Evolutionary conservation across 2,329 filamentous ascomycete genomes (phyloP), one percentile per base, ranked within the genome.

Genomic region (Epichloe scottii): DNA sequence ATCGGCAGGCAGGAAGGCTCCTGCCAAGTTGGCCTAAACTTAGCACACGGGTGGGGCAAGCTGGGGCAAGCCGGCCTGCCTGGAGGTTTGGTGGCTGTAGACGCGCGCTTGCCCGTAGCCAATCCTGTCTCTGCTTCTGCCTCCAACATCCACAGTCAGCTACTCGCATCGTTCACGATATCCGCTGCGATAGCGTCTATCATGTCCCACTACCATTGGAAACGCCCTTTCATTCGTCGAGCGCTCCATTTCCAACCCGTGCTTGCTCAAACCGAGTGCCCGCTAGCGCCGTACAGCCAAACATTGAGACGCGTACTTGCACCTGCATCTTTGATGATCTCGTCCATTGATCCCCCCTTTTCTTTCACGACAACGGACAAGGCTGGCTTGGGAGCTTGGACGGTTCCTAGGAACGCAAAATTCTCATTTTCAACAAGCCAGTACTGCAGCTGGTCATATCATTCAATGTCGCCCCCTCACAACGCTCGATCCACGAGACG

Each of bases 81-180:
- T 14, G 39, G 17, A 4, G 14, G 21, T 2, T 39, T 48, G 46
- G 15, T 21, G 34, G 46, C 15, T 33, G 37, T 46, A 51, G 35
- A 51, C 50, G 50, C 50, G 50, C 50, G 50, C 50, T 39, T 52
- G 37, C 35, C 41, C 7, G 10, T 12, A 34, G 43, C 51, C 51
- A 53, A 50, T 48, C 48, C 39, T 5, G 48, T 38, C 41, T 4
- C 42, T 30, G 30, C 37, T 15, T 43, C 10, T 2, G 10, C 11
- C 50, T 6, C 35, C n/a, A 45, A 45, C 40, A 33, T 39, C 21
- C 41, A 48, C 21, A 34, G 33, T 15, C 46, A 40, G 37, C 23
- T 15, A 33, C 35, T 30, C 21, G 4, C 23, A 14, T 15, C 42
- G 4, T 11, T 30, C 23, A 33, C 42, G n/a, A n/a, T 33, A 21